Conservation (phyloP, 2,329 filamentous ascomycete species). For the Hypoxylon sp. region DNA sequence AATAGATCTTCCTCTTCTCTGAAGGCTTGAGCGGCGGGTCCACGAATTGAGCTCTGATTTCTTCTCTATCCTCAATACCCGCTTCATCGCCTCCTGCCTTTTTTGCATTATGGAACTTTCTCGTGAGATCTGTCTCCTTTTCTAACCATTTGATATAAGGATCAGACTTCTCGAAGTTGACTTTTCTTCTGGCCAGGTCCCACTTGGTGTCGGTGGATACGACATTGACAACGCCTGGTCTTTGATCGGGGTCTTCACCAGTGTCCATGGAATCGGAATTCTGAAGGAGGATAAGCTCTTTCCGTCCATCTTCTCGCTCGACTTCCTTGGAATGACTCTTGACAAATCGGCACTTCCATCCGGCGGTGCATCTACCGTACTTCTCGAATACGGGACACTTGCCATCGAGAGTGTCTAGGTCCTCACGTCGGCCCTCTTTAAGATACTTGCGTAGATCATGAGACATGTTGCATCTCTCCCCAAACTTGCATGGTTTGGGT, state of each 20-base stretch:
- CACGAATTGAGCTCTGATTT: constrained; percentile 84
- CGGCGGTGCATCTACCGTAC: constrained; percentile 82
- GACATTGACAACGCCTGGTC: constrained; percentile 80
- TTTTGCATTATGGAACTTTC: constrained; percentile 64
- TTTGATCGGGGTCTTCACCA: constrained; percentile 62
- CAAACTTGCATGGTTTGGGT: constrained; percentile 81
- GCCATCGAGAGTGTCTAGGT: constrained; percentile 81
- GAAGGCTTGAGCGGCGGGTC: constrained; percentile 91
- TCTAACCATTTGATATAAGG: constrained; percentile 84
- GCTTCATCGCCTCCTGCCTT: constrained; percentile 60
- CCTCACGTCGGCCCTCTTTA: constrained; percentile 82
- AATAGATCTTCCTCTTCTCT: constrained; percentile 94
- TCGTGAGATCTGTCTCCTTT: constrained; percentile 68
- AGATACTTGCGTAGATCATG: constrained; percentile 92
- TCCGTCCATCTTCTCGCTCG: constrained; percentile 81
- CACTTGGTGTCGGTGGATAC: constrained; percentile 80
- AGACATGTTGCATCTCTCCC: constrained; percentile 83
- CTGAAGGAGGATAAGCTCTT: constrained; percentile 82
- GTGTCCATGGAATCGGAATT: constrained; percentile 61
- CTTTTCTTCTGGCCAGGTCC: constrained; percentile 79
- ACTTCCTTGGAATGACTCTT: constrained; percentile 88
- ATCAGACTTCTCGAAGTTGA: constrained; percentile 80
- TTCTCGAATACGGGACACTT: constrained; percentile 86
- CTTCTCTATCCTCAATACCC: constrained; percentile 62
- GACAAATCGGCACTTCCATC: constrained; percentile 96